Evolutionary conservation across 345 rosid species (phyloP).

Genomic region (Xanthoceras sorbifolium): DNA sequence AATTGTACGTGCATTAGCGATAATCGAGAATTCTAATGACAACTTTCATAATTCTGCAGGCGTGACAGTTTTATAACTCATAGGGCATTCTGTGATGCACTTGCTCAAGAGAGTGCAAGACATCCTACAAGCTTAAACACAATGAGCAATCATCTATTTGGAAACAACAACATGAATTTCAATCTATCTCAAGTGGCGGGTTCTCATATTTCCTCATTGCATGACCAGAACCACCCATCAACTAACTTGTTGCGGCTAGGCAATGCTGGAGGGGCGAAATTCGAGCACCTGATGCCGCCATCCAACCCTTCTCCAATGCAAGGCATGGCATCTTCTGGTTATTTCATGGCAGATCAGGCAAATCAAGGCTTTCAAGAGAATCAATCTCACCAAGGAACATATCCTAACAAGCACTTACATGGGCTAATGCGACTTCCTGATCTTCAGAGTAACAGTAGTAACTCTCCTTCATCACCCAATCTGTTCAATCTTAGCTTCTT

Average conservation of each 20-base stretch:
- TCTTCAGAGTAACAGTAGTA: conserved; percentile 32
- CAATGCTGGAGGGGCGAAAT: conserved; percentile 35
- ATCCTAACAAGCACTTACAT: conserved; percentile 36
- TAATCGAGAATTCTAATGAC: background rate
- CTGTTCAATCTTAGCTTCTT: conserved; percentile 67
- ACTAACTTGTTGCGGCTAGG: conserved; percentile 53
- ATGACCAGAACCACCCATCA: conserved; percentile 33
- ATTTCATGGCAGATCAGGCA: conserved; percentile 39
- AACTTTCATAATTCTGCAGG: conserved; percentile 32
- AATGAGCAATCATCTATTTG: conserved; percentile 41
- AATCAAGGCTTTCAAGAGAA: conserved; percentile 38
- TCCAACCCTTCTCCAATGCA: conserved; percentile 37
- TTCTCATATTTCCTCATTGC: conserved; percentile 40
- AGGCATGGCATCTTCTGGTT: conserved; percentile 25
- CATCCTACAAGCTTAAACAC: conserved; percentile 52
- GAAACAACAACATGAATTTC: conserved; percentile 33
- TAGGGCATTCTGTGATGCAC: conserved; percentile 84
- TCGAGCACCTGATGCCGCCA: conserved; percentile 48
- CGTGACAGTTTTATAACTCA: conserved; percentile 91
- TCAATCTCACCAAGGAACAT: conserved; percentile 32
- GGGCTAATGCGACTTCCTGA: conserved; percentile 61
- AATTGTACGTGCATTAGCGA: background rate
- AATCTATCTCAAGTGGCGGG: conserved; percentile 42
- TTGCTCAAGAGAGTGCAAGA: conserved; percentile 76
- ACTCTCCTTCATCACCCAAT: conserved; percentile 30